A percentile compares a stretch with the other conserved stretches of the same genome.
phyloP scores from a whole-genome alignment of 2,329 filamentous ascomycete species.

The Boeremia lycopersici region DNA sequence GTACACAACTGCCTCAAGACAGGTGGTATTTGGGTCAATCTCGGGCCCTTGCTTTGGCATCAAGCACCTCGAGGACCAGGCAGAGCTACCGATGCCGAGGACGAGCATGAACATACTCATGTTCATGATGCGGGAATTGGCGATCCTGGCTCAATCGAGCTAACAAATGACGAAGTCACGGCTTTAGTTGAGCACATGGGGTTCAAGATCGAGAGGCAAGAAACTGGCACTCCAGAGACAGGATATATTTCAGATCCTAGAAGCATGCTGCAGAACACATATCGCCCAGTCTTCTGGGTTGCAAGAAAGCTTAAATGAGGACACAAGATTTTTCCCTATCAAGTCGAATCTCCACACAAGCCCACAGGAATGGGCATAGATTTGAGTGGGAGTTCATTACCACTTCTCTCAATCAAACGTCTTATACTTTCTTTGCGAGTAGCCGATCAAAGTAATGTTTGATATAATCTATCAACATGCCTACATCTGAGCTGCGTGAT shows the following conservation, averaged over 20 bases:
- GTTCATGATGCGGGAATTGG: constrained; percentile 67
- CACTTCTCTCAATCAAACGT: too few relatives aligned
- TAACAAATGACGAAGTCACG: constrained; percentile 87
- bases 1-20: constrained; percentile 77
- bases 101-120: constrained; percentile 9
- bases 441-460: too few relatives aligned
- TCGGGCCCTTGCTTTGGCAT: constrained; percentile 93
- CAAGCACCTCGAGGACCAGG: constrained; percentile 75
- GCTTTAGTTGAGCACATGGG: constrained; percentile 75
- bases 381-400: too few relatives aligned
- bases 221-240: constrained; percentile 63
- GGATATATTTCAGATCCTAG: constrained; percentile 86
- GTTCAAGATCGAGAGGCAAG: constrained; percentile 72
- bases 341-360: too few relatives aligned
- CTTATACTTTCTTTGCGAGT: too few relatives aligned
- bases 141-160: constrained; percentile 87
- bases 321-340: neutral
- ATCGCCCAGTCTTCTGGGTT: constrained; percentile 83
- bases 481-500: too few relatives aligned
- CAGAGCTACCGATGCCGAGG: constrained; percentile 9
- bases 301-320: constrained; percentile 67
- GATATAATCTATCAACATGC: too few relatives aligned
- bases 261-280: constrained; percentile 86
- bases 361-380: too few relatives aligned
- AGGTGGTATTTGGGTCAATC: constrained; percentile 84